A percentile compares a stretch with the other conserved stretches of the same genome.
These are phyloP conservation scores for Leccinum fibrillosum DNA, from an alignment of 768 basidiomycete genomes.

Conservation along the genomic window DNA sequence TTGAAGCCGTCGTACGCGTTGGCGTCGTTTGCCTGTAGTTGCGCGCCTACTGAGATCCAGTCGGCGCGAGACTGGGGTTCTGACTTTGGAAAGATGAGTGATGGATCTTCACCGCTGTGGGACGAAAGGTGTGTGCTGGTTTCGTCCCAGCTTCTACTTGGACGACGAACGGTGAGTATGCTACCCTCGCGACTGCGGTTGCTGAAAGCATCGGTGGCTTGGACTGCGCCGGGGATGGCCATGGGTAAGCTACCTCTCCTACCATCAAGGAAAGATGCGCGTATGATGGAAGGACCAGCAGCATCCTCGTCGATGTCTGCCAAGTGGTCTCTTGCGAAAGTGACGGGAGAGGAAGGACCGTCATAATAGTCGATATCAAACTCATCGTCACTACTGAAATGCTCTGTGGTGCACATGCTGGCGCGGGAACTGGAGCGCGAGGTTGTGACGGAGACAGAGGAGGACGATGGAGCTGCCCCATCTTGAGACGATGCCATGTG, in stretches of 20 bases:
- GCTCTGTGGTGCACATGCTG: slow-evolving; percentile 32
- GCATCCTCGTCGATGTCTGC: slow-evolving; percentile 31
- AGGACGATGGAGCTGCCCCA: slow-evolving; percentile 37
- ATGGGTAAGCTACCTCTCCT: slow-evolving; percentile 62
- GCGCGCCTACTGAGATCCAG: slow-evolving; percentile 52
- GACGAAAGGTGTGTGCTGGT: slow-evolving; percentile 22
- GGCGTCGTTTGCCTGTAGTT: slow-evolving; percentile 24
- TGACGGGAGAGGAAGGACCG: slow-evolving; percentile 36
- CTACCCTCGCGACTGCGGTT: slow-evolving; percentile 55
- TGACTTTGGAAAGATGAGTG: slow-evolving; percentile 42
- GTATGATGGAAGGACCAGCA: slow-evolving; percentile 25
- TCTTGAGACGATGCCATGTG: slow-evolving; percentile 21
- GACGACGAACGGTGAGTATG: slow-evolving; percentile 54
- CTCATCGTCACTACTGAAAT: slow-evolving; percentile 49
- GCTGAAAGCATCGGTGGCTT: slow-evolving; percentile 18
- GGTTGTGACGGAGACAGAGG: slow-evolving; percentile 41
- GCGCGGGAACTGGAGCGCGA: slow-evolving; percentile 34
- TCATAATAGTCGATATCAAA: slow-evolving; percentile 40
- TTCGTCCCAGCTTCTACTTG: slow-evolving; percentile 60
- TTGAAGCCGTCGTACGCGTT: slow-evolving; percentile 40
- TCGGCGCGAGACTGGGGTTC: slow-evolving; percentile 42
- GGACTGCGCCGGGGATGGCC: slow-evolving; percentile 45
- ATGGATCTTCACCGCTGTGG: slow-evolving; percentile 19
- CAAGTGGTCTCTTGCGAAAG: slow-evolving; percentile 41
- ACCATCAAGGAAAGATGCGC: slow-evolving; percentile 15